Conservation (phyloP, 805 yeast species). For the Brettanomyces nanus region DNA sequence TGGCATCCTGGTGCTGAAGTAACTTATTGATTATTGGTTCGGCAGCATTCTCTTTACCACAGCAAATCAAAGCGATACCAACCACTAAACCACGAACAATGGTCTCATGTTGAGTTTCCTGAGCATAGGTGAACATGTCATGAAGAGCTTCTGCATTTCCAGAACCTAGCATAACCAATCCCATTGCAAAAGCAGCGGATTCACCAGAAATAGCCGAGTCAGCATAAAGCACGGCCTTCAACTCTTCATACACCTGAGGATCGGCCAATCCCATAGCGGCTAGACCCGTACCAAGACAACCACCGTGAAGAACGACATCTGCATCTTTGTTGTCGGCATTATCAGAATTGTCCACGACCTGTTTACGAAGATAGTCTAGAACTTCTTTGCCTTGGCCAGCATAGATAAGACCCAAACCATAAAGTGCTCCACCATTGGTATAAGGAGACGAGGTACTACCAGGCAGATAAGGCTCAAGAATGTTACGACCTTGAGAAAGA, state of each 20-base stretch:
- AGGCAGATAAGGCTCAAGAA: slow-evolving; percentile 87
- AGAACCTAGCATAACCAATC: slow-evolving; percentile 89
- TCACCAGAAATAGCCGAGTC: slow-evolving; percentile 94
- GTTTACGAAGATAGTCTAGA: slow-evolving; percentile 66
- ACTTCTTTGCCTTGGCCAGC: slow-evolving; percentile 94
- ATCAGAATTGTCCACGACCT: slow-evolving; percentile 52
- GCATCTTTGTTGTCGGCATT: slow-evolving; percentile 40
- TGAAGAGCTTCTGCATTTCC: slow-evolving; percentile 58
- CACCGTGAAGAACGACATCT: slow-evolving; percentile 90
- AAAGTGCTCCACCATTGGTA: slow-evolving; percentile 92
- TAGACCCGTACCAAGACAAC: slow-evolving; percentile 89
- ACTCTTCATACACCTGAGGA: slow-evolving; percentile 65
- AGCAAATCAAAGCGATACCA: slow-evolving; percentile 80
- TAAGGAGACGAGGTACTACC: slow-evolving; percentile 73
- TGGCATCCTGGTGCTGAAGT: slow-evolving; percentile 67
- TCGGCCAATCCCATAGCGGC: slow-evolving; percentile 93
- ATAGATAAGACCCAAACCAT: slow-evolving; percentile 86
- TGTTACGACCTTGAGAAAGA: slow-evolving; percentile 78
- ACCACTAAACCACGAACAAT: slow-evolving; percentile 89
- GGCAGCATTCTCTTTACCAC: slow-evolving; percentile 79
- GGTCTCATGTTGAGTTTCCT: slow-evolving; percentile 93
- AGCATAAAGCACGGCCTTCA: slow-evolving; percentile 74
- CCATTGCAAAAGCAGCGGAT: slow-evolving; percentile 95
- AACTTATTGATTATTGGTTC: slow-evolving; percentile 59
- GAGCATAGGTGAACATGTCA: slow-evolving; percentile 86